Base-by-base conservation (phyloP, 768 basidiomycete genomes). In the Lactarius sp. region DNA sequence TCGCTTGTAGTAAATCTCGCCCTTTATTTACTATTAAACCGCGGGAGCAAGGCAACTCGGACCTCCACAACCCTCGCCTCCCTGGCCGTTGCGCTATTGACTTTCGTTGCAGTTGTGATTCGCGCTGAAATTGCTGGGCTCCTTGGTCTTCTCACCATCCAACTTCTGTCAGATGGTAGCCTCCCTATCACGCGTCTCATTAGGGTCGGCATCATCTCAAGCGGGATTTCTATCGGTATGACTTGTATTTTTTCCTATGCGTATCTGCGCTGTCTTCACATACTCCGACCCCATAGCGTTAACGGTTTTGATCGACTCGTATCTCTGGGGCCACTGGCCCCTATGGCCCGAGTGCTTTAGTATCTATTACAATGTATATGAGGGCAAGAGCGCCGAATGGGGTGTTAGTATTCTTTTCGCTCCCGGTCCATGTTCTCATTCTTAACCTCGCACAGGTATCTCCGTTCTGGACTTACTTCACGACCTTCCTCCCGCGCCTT, bases 301-400 rank as follows among this genome's bases (percentile, higher is more conserved):
- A 2, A 90, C 90, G 0, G 70, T 86, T 0, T 13, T 71, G 0
- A 77, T 96, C 34, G 97, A 99, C 73, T 90, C 92, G 0, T 88
- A 88, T 75, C 89, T 96, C 73, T 98, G 96, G 94, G 71, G 80
- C 58, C 76, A 75, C 68, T 81, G 77, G 69, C 79, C 83, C 5
- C 71, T 95, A 0, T 98, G 94, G 95, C 95, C 97, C 0, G 97
- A 98, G 72, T 76, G 91, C 16, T 78, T 83, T 1, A 81, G 84
- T 0, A 66, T 95, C 12, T 85, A 85, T 66, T 99, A 92, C 77
- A 99, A 98, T 71, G 83, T 98, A 31, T 76, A 87, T 6, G 74
- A 92, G 71, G 94, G 94, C 14, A 94, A 96, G 73, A 87, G 89
- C 33, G 76, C 86, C 0, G 85, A 94, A 20, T 99, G 97, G 97